Evolutionary conservation across 2,329 filamentous ascomycete species (phyloP), one percentile per base, ranked within the genome.

Genomic region (Diaporthe vaccinii): DNA sequence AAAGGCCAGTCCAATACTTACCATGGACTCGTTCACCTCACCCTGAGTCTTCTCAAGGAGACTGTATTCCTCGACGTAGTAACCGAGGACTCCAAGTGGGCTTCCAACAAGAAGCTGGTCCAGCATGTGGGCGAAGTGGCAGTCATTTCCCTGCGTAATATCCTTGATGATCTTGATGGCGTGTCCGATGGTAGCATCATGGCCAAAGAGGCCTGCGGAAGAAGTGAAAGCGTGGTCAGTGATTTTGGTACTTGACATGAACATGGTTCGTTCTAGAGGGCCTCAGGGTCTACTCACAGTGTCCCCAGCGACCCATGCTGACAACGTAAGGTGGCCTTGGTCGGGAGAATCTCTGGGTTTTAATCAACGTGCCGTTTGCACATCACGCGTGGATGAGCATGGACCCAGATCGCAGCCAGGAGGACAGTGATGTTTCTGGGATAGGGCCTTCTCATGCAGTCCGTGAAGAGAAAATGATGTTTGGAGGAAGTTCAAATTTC

Each of bases 301-400:
- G 68, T 55, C 41, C 68, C 68, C 74, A 75, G 41, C 74, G 74
- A 68, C 68, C 59, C 74, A 75, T 75, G 39, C 25, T 59, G 41
- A 20, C n/a, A 39, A 14, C 28, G 4, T 17, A 9, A 10, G 28
- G n/a, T 71, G 12, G 15, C 4, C 20, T 36, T 22, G 20, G 62
- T 25, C 2, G 9, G 22, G 14, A 25, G 3, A 8, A 6, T 28
- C 34, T 20, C 46, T 28, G 22, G 22, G 14, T 20, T 20, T 53
- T 46, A 53, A 22, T 68, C 15, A 8, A 68, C 6, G 46, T 25
- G 46, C 31, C 46, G 65, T 53, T 53, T 68, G 46, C 22, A 53
- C 31, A 10, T 28, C n/a, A 68, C 31, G n/a, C 65, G 31, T 14
- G 36, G 22, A 15, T 6, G 34, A 41, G 20, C 20, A 34, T n/a